Evolutionary conservation across 1,284 basidiomycete species (phyloP), one percentile per base, ranked within the genome.

Genomic region (Rhodotorula mucilaginosa): DNA sequence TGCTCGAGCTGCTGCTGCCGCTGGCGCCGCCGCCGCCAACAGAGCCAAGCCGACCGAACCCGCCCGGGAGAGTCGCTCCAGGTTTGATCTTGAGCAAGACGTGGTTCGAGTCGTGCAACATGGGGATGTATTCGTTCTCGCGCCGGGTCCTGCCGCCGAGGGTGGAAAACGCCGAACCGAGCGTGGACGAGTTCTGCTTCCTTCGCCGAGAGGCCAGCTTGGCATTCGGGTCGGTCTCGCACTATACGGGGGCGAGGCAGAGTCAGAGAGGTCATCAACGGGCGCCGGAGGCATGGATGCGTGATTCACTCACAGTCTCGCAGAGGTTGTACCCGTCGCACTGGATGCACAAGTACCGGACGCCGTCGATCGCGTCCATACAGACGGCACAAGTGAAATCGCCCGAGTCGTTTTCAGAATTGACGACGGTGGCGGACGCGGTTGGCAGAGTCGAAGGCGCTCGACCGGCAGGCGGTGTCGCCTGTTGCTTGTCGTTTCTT

Each of bases 61-160:
- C 49, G 8, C 19, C 49, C 6, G 49, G 49, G 1, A 51, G 49
- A 23, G 54, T 56, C 12, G 54, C 54, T n/a, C 54, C 54, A 6
- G 54, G 54, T 16, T 21, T 49, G 16, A 72, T 63, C 48, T 72
- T 72, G 64, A 72, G 71, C 31, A 72, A 61, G 61, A 72, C 66
- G 64, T 72, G 71, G 21, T 47, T n/a, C 1, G 62, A 48, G 47
- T 49, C 48, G 65, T 72, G 54, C 12, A 56, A 26, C 54, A 56
- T 56, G 13, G 54, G 54, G 15, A 56, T 56, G 26, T 56, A 56
- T 29, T 56, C 54, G 54, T 56, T 13, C 5, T n/a, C 13, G 2
- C 15, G 54, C 4, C 29, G 54, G 26, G 8, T 29, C 54, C 54
- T 29, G 16, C 23, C n/a, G 5, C n/a, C 15, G 26, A 26, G 29